Percentiles rank a stretch among this genome's conserved stretches.
Conservation (phyloP, 257 asterid species). For the Petrea volubilis region DNA sequence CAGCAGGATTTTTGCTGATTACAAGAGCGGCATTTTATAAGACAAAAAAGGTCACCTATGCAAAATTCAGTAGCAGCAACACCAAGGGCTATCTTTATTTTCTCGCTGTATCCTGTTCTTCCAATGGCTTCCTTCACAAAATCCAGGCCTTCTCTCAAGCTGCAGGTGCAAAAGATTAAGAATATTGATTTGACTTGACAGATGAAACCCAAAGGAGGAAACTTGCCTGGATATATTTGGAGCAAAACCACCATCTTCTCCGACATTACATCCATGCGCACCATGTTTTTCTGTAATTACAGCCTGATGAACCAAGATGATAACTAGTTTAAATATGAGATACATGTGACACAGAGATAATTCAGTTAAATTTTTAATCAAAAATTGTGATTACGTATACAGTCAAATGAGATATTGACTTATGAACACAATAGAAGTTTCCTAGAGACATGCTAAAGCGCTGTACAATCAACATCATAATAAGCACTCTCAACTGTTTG, state of each 20-base stretch:
- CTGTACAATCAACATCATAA: constrained; percentile 13
- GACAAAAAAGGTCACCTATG: constrained; percentile 60
- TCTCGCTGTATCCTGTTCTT: constrained; percentile 82
- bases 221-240: constrained; percentile 92
- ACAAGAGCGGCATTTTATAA: not conserved
- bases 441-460: constrained; percentile 6
- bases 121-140: constrained; percentile 91
- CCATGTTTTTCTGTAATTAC: constrained; percentile 80
- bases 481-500: constrained; percentile 4
- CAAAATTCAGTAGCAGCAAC: constrained; percentile 95
- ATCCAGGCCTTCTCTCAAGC: constrained; percentile 93
- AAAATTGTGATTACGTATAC: not conserved
- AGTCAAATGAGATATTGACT: not conserved
- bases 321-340: constrained; percentile 4
- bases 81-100: constrained; percentile 88
- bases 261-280: constrained; percentile 84
- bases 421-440: not conserved
- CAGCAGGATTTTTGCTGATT: not conserved
- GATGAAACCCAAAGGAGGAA: constrained; percentile 20
- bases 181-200: constrained; percentile 20
- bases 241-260: constrained; percentile 97
- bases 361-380: not conserved
- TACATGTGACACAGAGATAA: constrained; percentile 8
- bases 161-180: constrained; percentile 40
- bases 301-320: constrained; percentile 58